Evolutionary conservation across 345 rosid species (phyloP).

Genomic region (Gossypium herbaceum): DNA sequence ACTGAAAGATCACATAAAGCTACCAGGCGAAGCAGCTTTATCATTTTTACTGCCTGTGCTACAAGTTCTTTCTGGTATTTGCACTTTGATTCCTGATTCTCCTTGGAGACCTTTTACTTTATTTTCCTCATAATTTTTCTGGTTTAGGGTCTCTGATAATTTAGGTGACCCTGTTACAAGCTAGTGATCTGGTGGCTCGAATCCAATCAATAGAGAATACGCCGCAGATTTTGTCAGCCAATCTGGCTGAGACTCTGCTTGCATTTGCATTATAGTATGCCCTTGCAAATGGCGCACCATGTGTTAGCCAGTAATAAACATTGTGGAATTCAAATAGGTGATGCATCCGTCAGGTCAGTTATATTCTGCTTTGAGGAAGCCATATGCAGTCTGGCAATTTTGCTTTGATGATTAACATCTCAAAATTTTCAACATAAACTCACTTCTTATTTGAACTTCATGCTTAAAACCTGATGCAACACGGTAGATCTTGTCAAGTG

Average conservation of each 20-base stretch:
- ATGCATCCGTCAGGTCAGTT: too few relatives aligned
- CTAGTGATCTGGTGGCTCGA: constrained; percentile 92
- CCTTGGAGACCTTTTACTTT: not conserved
- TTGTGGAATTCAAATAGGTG: too few relatives aligned
- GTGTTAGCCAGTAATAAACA: constrained; percentile 9
- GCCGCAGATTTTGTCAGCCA: constrained; percentile 93
- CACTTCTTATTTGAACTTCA: too few relatives aligned
- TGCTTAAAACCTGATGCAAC: too few relatives aligned
- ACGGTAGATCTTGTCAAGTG: too few relatives aligned
- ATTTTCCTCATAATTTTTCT: not conserved
- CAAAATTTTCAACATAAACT: too few relatives aligned
- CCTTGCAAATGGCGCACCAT: constrained; percentile 73
- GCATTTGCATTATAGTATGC: constrained; percentile 84
- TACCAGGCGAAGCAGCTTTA: constrained; percentile 80
- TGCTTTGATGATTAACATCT: too few relatives aligned
- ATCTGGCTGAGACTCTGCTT: constrained; percentile 86
- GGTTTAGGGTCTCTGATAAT: not conserved
- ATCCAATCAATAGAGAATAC: constrained; percentile 92
- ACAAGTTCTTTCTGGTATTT: constrained; percentile 88
- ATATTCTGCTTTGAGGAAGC: too few relatives aligned
- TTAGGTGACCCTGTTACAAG: constrained; percentile 88
- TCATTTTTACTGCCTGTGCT: constrained; percentile 83
- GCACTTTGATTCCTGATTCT: constrained; percentile 6
- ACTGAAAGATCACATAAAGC: constrained; percentile 82
- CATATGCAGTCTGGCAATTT: too few relatives aligned